Conservation (phyloP, 139 green algal genomes). For the Zygnema cylindricum region DNA sequence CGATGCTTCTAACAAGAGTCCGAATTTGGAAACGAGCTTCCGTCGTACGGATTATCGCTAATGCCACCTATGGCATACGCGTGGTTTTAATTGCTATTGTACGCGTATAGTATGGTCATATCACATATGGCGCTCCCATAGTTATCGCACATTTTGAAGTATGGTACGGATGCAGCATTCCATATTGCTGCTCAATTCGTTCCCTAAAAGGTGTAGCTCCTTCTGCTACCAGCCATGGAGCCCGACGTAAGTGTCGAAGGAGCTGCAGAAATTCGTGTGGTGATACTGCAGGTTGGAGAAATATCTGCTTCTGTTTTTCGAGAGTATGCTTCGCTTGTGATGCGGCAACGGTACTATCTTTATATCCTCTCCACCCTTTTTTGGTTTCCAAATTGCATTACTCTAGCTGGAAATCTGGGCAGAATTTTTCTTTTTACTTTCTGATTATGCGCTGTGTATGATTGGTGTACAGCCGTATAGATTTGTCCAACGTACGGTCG, state of each 20-base stretch:
- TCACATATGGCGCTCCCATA: no score
- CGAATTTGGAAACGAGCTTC: no score
- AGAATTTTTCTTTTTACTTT: neutral
- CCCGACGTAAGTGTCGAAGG: conserved; percentile 53
- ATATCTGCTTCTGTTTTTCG: conserved; percentile 45
- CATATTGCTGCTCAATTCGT: no score
- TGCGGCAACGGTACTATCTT: conserved; percentile 13
- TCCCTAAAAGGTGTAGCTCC: no score
- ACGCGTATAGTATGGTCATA: no score
- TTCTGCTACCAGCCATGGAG: conserved; percentile 44
- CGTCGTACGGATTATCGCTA: no score
- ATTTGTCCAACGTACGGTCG: conserved; percentile 13
- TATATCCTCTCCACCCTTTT: neutral
- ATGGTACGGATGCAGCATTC: no score
- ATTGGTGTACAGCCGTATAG: conserved; percentile 19
- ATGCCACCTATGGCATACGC: no score
- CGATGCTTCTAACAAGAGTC: no score
- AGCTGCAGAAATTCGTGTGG: conserved; percentile 46
- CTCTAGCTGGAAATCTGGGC: neutral
- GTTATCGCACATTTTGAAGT: no score
- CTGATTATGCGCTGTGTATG: neutral
- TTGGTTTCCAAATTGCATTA: neutral
- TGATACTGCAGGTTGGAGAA: conserved; percentile 53
- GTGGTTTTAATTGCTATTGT: no score
- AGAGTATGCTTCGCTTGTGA: conserved; percentile 30